phyloP scores from a whole-genome alignment of 179 eudicot species.

The Silene coronaria region DNA sequence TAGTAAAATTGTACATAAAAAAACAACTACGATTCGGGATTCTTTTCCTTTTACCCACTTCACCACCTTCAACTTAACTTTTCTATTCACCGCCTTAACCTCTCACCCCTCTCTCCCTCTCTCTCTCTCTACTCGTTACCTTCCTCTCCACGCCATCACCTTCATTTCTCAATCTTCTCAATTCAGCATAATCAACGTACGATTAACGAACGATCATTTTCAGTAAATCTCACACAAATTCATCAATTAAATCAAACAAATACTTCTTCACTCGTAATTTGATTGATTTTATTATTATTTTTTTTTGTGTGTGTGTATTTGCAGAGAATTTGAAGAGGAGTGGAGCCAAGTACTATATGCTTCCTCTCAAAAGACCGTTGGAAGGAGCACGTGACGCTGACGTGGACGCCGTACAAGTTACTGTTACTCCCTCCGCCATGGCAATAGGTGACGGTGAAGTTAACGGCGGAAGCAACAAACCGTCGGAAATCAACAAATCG shows the following conservation, averaged over 20 bases:
- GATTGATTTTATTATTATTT: neutral
- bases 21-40: no score
- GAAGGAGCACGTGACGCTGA: conserved; percentile 29
- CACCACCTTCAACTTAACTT: no score
- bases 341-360: conserved; percentile 31
- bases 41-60: no score
- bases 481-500: neutral
- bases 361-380: conserved; percentile 31
- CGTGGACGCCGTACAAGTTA: conserved; percentile 9
- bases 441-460: conserved; percentile 17
- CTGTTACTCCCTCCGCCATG: conserved; percentile 17
- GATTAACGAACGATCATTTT: neutral
- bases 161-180: neutral
- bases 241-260: no score
- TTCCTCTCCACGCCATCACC: conserved; percentile 13
- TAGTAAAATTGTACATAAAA: no score
- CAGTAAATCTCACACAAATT: no score
- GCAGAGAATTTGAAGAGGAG: conserved; percentile 23
- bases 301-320: neutral
- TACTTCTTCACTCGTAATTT: no score
- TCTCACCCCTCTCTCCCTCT: no score
- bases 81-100: no score
- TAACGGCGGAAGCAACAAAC: neutral
- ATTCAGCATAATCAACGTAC: neutral
- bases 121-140: neutral